These are phyloP conservation scores for Ulmus americana DNA, from an alignment of 331 rosid genomes.

Conservation along the genomic window DNA sequence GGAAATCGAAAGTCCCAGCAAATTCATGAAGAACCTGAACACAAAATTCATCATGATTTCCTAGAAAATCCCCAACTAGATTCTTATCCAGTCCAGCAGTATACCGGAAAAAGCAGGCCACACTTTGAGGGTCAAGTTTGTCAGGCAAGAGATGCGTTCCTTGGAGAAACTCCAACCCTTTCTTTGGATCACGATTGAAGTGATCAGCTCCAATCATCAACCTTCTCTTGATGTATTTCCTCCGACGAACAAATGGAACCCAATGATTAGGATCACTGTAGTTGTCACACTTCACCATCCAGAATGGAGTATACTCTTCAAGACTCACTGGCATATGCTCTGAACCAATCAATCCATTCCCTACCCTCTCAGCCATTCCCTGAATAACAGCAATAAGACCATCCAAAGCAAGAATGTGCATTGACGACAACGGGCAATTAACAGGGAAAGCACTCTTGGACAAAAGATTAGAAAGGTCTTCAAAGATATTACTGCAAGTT, in stretches of 20 bases:
- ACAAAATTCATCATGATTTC: constrained; percentile 92
- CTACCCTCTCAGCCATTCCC: constrained; percentile 91
- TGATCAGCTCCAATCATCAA: constrained; percentile 96
- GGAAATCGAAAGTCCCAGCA: constrained; percentile 92
- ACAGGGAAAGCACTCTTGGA: constrained; percentile 97
- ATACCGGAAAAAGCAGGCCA: constrained; percentile 84
- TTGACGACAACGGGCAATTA: constrained; percentile 78
- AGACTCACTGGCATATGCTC: constrained; percentile 48
- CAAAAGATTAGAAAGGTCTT: constrained; percentile 85
- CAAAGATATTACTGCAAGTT: constrained; percentile 85
- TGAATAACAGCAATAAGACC: constrained; percentile 95
- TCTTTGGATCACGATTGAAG: constrained; percentile 91
- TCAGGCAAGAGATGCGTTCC: constrained; percentile 88
- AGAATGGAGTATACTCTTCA: constrained; percentile 87
- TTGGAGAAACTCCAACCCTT: constrained; percentile 95
- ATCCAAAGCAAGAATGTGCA: constrained; percentile 90
- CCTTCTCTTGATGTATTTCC: constrained; percentile 80
- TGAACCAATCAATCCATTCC: constrained; percentile 54
- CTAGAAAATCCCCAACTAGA: constrained; percentile 92
- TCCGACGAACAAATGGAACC: constrained; percentile 82
- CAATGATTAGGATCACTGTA: constrained; percentile 72
- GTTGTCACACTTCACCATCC: constrained; percentile 83
- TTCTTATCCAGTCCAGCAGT: constrained; percentile 95
- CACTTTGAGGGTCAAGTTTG: constrained; percentile 90
- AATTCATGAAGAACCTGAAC: constrained; percentile 95